These are phyloP conservation scores for Heliamphora pulchella DNA, from an alignment of 179 eudicot species.

Conservation along the genomic window DNA sequence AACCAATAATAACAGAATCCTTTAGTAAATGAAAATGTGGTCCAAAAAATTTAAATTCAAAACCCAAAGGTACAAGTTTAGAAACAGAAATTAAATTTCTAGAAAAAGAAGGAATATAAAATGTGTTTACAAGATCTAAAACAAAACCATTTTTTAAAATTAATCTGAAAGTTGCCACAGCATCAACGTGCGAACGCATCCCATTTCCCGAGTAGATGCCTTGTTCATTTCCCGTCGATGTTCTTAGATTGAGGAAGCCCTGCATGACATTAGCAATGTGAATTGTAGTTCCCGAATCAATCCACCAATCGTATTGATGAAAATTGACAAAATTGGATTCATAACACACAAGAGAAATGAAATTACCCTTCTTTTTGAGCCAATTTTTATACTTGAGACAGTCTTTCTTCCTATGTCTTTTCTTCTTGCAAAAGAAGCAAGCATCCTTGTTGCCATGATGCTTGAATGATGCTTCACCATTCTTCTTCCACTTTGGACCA, in stretches of 20 bases:
- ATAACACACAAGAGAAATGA: neutral
- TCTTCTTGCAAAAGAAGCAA: neutral
- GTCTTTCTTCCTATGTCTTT: neutral
- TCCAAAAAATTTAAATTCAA: neutral
- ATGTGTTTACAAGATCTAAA: conserved; percentile 3
- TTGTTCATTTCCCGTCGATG: neutral
- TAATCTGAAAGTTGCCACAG: neutral
- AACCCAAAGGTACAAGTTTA: neutral
- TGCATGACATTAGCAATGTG: conserved; percentile 6
- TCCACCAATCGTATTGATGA: neutral
- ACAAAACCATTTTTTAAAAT: neutral
- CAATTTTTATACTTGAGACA: neutral
- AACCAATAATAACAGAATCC: neutral
- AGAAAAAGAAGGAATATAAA: neutral
- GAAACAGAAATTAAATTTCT: conserved; percentile 8
- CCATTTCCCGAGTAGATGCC: neutral
- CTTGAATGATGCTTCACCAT: neutral
- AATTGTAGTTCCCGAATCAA: neutral
- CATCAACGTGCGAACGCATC: neutral
- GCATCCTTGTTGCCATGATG: neutral
- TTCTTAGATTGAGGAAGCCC: conserved; percentile 3
- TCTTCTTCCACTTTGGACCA: neutral
- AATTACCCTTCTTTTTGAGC: neutral
- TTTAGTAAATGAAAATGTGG: neutral
- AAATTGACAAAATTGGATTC: conserved; percentile 5